Evolutionary conservation across 768 basidiomycete species (phyloP).

Genomic region (Mycena olivaceomarginata): DNA sequence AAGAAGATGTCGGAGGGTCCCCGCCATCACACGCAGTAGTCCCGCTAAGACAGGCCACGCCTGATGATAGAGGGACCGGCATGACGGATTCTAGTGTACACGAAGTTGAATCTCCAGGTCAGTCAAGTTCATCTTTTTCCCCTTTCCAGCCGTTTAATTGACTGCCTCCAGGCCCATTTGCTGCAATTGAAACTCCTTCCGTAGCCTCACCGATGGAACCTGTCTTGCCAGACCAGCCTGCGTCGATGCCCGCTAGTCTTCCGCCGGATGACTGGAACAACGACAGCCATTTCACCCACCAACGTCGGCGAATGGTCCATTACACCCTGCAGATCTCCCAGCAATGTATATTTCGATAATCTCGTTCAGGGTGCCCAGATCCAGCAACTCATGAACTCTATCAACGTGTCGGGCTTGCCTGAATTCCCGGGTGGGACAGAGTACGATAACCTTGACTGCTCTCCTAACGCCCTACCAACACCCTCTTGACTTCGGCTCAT

Average conservation of each 20-base stretch:
- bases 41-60: constrained; percentile 69
- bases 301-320: constrained; percentile 48
- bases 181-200: constrained; percentile 44
- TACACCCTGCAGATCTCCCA: constrained; percentile 49
- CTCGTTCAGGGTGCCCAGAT: constrained; percentile 73
- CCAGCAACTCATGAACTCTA: constrained; percentile 72
- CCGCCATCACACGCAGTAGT: constrained; percentile 65
- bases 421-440: constrained; percentile 52
- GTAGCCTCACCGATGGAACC: constrained; percentile 38
- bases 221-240: constrained; percentile 32
- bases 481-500: constrained; percentile 45
- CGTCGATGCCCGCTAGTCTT: constrained; percentile 48
- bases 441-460: constrained; percentile 47
- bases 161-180: constrained; percentile 31
- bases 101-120: constrained; percentile 57
- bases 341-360: constrained; percentile 60
- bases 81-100: constrained; percentile 63
- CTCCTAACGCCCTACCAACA: constrained; percentile 53
- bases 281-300: constrained; percentile 38
- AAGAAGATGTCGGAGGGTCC: constrained; percentile 54
- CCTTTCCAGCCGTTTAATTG: constrained; percentile 19
- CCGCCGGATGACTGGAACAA: constrained; percentile 44
- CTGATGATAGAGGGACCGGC: constrained; percentile 82
- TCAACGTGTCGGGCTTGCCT: constrained; percentile 57
- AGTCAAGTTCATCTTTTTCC: constrained; percentile 32